Percentiles rank a stretch among this genome's conserved stretches.
These are phyloP conservation scores for Helichrysum umbraculigerum DNA, from an alignment of 129 eudicot genomes.

Conservation along the genomic window DNA sequence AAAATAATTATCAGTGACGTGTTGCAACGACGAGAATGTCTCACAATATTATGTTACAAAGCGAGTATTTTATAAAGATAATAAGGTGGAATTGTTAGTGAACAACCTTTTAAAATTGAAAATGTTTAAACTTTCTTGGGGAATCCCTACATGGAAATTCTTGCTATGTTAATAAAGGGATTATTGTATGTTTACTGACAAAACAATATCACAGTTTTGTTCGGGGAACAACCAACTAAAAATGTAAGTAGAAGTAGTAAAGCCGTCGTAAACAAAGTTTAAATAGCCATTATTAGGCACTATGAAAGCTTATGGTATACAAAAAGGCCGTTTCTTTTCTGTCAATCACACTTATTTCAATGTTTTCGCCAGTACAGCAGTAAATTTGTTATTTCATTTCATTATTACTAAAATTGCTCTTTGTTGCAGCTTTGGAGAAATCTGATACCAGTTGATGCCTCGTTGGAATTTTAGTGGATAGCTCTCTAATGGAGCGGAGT, in stretches of 20 bases:
- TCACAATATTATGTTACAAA: not conserved
- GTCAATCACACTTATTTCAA: too few relatives aligned
- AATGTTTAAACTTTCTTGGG: not conserved
- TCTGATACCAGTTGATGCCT: conserved; percentile 70
- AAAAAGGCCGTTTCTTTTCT: not conserved
- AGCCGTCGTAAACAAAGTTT: not conserved
- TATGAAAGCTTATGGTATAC: not conserved
- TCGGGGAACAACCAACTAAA: not conserved
- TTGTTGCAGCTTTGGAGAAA: conserved; percentile 81
- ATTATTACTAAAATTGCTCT: not conserved
- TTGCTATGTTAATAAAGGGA: too few relatives aligned
- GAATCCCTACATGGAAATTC: too few relatives aligned
- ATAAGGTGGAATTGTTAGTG: not conserved
- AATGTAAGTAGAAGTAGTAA: not conserved
- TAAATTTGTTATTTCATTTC: not conserved
- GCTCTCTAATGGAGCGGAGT: not conserved
- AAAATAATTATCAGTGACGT: not conserved
- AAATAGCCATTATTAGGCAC: not conserved
- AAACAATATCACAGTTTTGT: too few relatives aligned
- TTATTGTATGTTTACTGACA: not conserved
- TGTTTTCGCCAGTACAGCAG: not conserved
- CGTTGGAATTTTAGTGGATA: not conserved
- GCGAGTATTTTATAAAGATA: not conserved
- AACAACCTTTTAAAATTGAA: not conserved
- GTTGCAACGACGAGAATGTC: not conserved